Evolutionary conservation across 1,139 yeast genomes (phyloP), one percentile per base, ranked within the genome.

Genomic region (Saccharomyces hybrid): DNA sequence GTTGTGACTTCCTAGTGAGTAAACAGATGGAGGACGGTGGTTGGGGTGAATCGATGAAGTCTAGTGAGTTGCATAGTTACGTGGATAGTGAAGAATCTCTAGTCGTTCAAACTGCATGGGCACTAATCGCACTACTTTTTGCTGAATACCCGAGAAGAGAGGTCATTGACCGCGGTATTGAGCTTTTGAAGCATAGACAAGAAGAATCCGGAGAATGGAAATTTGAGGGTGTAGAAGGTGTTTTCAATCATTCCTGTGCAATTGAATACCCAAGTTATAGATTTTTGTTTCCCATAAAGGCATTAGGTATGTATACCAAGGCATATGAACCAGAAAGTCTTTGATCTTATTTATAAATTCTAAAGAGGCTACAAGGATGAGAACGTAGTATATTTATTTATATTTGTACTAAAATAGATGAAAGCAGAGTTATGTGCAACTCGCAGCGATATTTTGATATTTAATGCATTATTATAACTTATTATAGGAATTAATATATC

Each of bases 201-300:
- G 69, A 77, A 49, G 68, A 76, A 0, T 81, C 84, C 29, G 99
- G 99, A 1, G 95, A 89, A 61, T 95, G 95, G 89, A 75, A 78
- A 55, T 85, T 80, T 66, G 97, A 93, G 67, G 87, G 82, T 52
- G 83, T 88, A 26, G 98, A 93, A 71, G 99, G 99, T 51, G 98
- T 93, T 0, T 95, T 95, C 76, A 95, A 95, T 70, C 97, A 93
- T 66, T 83, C 89, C 47, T 83, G 88, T 76, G 97, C 95, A 1
- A 95, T 95, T 66, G 98, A 93, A 69, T 95, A 95, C 68, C 99
- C 99, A 48, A 87, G 89, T 60, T 95, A 95, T 73, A 83, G 87
- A 72, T 93, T 86, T 66, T 75, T 90, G 59, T 95, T 95, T 71
- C 85, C 97, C 2, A 87, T 93, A 66, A 93, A 93, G 70, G 99